Base-by-base conservation (phyloP, 1,284 basidiomycete genomes). In the Ustilago shanxiensis region DNA sequence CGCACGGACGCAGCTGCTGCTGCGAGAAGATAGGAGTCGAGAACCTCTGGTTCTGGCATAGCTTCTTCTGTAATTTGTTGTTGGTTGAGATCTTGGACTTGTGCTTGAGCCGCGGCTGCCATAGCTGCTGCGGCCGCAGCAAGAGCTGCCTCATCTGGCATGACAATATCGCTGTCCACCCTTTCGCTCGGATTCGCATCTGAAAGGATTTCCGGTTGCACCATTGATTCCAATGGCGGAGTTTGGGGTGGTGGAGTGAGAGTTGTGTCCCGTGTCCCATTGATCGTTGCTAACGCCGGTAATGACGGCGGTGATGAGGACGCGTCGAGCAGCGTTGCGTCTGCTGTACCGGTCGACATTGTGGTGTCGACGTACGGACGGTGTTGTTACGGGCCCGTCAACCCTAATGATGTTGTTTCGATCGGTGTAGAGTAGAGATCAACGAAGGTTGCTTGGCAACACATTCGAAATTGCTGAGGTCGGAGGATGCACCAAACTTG, bases 1-100 rank as follows among this genome's bases (percentile, higher is more conserved):
- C 71, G 74, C 14, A 72, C 72, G 1, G 75, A 77, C 2, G 74
- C 78, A 4, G 78, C 78, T 8, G 78, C 77, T 6, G 72, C 73
- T 24, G 75, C 78, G 13, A 79, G 67, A 13, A 79, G 62, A 20
- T 77, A 79, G 14, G 78, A 72, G 45, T 66, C 50, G 61, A 79
- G 71, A 35, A 72, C 71, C 18, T 64, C 66, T 1, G 63, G 20
- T 3, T 14, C 53, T n/a, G 35, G 26, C 20, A 59, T 20, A 18
- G 20, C 51, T 28, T 59, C 28, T 29, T 49, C 31, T 22, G 37
- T 24, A 0, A 45, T 45, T 20, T 51, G 47, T 41, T 62, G 58
- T 22, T 66, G 56, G 3, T 11, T 31, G 3, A 54, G 1, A 24
- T 35, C 37, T 5, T 55, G 35, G 33, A 39, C 3, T 7, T 54